Conservation (phyloP, 805 yeast genomes). For the Yamadazyma sp. region DNA sequence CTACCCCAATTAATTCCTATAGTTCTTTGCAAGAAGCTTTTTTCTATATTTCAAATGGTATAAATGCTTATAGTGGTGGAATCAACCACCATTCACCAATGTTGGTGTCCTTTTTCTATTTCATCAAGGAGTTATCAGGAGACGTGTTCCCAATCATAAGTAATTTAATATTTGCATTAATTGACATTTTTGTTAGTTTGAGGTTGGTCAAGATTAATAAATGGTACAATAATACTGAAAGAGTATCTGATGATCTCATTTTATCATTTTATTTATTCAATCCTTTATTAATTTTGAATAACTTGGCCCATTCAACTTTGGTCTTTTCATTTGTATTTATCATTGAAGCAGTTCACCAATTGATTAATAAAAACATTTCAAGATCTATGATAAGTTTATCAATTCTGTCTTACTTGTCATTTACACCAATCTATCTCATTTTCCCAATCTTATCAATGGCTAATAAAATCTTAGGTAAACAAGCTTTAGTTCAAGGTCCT, state of each 20-base stretch:
- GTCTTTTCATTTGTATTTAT: conserved; percentile 59
- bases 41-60: conserved; percentile 51
- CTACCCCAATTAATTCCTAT: conserved; percentile 74
- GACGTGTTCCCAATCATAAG: conserved; percentile 15
- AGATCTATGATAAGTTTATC: conserved; percentile 54
- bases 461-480: conserved; percentile 14
- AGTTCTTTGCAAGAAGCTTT: conserved; percentile 45
- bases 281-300: conserved; percentile 71
- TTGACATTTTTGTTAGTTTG: conserved; percentile 59
- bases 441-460: conserved; percentile 52
- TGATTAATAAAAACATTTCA: conserved; percentile 36
- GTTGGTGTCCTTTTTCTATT: conserved; percentile 49
- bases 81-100: conserved; percentile 85
- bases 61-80: conserved; percentile 79
- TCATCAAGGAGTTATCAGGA: conserved; percentile 24
- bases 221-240: conserved; percentile 32
- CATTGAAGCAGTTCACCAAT: conserved; percentile 43
- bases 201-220: conserved; percentile 49
- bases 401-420: conserved; percentile 60
- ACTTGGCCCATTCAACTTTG: conserved; percentile 65
- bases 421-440: conserved; percentile 57
- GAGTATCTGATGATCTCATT: conserved; percentile 42
- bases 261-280: conserved; percentile 71
- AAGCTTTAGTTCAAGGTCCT: conserved; percentile 15
- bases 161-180: conserved; percentile 49